phyloP scores from a whole-genome alignment of 2,329 filamentous ascomycete genomes.

The Ophiostoma australiae region DNA sequence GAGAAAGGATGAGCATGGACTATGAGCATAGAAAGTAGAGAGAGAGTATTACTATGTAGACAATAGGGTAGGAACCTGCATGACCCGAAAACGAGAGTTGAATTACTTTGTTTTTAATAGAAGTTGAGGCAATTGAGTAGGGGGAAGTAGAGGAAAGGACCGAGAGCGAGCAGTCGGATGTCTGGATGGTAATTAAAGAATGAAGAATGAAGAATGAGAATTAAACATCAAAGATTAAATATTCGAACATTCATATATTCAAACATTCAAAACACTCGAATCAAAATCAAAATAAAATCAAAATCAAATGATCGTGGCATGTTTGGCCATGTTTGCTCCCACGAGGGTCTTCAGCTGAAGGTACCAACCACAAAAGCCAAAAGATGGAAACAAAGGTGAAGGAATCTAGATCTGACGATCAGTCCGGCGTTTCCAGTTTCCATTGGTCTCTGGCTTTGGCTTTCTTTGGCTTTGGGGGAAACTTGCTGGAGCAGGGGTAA shows the following conservation, averaged over 20 bases:
- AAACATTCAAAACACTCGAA: too few relatives aligned
- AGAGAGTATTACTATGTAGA: neutral
- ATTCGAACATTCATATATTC: too few relatives aligned
- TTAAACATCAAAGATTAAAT: too few relatives aligned
- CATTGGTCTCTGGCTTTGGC: neutral
- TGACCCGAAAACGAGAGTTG: constrained; percentile 4
- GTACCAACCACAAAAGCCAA: neutral
- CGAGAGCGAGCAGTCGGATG: neutral
- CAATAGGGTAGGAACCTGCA: neutral
- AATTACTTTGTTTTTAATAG: neutral
- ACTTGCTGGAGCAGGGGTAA: neutral
- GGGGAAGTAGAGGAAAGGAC: neutral
- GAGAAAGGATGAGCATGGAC: neutral
- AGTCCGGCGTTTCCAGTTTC: neutral
- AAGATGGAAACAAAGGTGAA: neutral
- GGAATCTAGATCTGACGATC: neutral
- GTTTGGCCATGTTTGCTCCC: too few relatives aligned
- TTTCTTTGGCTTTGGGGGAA: neutral
- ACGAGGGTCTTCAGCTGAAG: neutral
- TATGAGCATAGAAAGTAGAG: neutral
- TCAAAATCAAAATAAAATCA: too few relatives aligned
- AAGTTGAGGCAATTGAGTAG: neutral
- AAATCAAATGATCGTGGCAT: too few relatives aligned
- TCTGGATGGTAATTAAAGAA: too few relatives aligned
- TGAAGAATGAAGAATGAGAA: too few relatives aligned